Base-by-base conservation (phyloP, 2,329 filamentous ascomycete genomes). In the Xylariomycetidae sp. region DNA sequence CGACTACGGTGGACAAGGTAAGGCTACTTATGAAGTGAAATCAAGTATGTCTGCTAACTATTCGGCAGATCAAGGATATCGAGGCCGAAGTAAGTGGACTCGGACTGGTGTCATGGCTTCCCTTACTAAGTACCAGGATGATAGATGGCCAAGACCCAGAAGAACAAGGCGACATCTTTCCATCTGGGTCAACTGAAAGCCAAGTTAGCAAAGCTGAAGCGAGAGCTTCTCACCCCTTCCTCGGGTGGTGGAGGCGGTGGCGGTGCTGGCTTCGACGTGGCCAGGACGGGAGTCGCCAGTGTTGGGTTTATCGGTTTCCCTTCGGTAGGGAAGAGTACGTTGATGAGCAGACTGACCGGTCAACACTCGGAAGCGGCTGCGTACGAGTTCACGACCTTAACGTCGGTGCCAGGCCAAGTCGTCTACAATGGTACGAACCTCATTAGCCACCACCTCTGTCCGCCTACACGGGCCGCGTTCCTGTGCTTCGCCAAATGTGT, bases 371-470 rank as follows among this genome's bases (percentile, higher is more conserved):
- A 98, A 72, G 90, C 81, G 36, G 92, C 92, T 13, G 92, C 90
- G 33, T 98, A 98, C 66, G 92, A 98, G 61, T 98, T 98, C 70
- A 98, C 92, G 46, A 98, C 92, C 34, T 74, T 98, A 61, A 98
- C 92, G 22, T 96, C 90, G 28, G 92, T 98, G 30, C 92, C 92
- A 26, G 92, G 92, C 34, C 92, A 97, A 68, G 88, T 98, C 42
- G 68, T 84, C 50, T 97, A 97, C 67, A 97, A 98, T 57, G 92
- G 73, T 74, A 58, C 25, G 53, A 31, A 31, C 27, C 34, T 46
- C 30, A 30, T 35, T 30, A 33, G 22, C 23, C 16, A 25, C 27
- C 18, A 26, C 25, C 4, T 23, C 20, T n/a, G 22, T n/a, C 17
- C 15, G 18, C 20, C 18, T 31, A 6, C 27, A 22, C 15, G 16